Evolutionary conservation across 441 rosid species (phyloP), one percentile per base, ranked within the genome.

Genomic region (Sinapis alba): DNA sequence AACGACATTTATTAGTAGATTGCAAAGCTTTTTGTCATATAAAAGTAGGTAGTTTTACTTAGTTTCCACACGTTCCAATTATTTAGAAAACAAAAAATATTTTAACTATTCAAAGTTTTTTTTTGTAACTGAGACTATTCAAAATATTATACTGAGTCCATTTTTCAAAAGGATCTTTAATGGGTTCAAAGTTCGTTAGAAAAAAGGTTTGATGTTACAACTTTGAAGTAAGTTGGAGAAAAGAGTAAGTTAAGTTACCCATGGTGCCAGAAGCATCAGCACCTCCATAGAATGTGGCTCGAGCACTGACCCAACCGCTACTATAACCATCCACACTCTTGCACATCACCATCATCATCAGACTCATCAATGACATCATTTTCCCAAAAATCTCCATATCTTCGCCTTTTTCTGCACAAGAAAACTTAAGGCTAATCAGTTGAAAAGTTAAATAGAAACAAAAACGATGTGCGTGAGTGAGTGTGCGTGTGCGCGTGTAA

Each of bases 221-320:
- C 34, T 41, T 12, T 38, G 8, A 19, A 56, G 36, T 58, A 30
- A 57, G 21, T 34, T 59, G 73, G 54, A 16, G 61, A 68, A 45
- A 53, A 11, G 60, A 56, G 38, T 9, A 43, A 51, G 50, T 18
- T 27, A 56, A 18, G 1, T 26, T 86, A 89, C 98, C 98, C 98
- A 92, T 92, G 30, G 98, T 92, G 43, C 97, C 98, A 10, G 98
- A 86, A 64, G 98, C 99, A 80, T 94, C 99, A 68, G 96, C 92
- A 9, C 97, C 99, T 2, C 99, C 97, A 62, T 94, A 94, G 83
- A 94, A 94, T 27, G 99, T 92, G 38, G 97, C 99, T 77, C 88
- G 97, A 71, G 97, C 98, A 67, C 76, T 84, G 27, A 78, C 85
- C 97, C 98, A 94, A 53, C 89, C 89, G 58, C 65, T 67, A 72